phyloP scores from a whole-genome alignment of 1,139 yeast genomes.

The Kluyveromyces marxianus region DNA sequence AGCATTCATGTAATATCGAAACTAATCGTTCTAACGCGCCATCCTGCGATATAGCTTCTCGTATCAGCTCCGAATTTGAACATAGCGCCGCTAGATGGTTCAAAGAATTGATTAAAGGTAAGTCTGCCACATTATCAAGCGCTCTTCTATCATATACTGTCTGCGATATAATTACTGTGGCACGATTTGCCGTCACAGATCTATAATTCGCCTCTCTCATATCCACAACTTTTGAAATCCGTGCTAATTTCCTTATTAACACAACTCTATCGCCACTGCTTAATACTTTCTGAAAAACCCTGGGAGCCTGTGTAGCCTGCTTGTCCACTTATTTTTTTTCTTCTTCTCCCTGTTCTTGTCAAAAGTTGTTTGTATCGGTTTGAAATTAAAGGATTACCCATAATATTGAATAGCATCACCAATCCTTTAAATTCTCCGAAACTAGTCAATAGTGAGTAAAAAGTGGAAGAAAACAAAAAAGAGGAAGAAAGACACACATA shows the following conservation, averaged over 20 bases:
- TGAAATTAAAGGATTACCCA: too few relatives aligned
- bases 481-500: too few relatives aligned
- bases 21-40: slow-evolving; percentile 90
- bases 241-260: background rate
- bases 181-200: slow-evolving; percentile 70
- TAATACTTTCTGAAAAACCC: background rate
- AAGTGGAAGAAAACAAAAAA: too few relatives aligned
- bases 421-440: too few relatives aligned
- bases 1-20: slow-evolving; percentile 77
- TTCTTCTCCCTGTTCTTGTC: too few relatives aligned
- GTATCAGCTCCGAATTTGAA: slow-evolving; percentile 77
- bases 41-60: slow-evolving; percentile 82
- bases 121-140: slow-evolving; percentile 80
- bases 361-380: too few relatives aligned
- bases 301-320: too few relatives aligned
- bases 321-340: too few relatives aligned
- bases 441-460: too few relatives aligned
- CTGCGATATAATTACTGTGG: slow-evolving; percentile 84
- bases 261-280: background rate
- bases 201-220: slow-evolving; percentile 93
- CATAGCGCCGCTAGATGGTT: slow-evolving; percentile 85
- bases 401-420: too few relatives aligned
- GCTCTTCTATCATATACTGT: slow-evolving; percentile 89
- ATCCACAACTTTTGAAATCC: background rate
- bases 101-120: slow-evolving; percentile 84